A percentile compares a stretch with the other conserved stretches of the same genome.
Conservation (phyloP, 176 grass and related monocot species). For the Oryza nivara region DNA sequence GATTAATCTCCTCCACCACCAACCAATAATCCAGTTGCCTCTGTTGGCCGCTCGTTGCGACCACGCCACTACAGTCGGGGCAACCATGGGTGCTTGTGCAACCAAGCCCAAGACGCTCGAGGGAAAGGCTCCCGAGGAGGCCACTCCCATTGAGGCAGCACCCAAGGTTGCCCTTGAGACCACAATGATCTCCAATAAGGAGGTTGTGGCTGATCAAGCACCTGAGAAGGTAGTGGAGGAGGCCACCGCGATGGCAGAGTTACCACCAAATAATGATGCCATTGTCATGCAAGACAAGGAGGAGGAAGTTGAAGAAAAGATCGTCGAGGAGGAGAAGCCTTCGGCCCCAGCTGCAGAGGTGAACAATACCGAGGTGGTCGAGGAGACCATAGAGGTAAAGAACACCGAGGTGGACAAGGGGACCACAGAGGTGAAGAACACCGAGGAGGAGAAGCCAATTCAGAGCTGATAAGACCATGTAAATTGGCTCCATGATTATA, state of each 20-base stretch:
- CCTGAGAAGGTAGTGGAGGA: conserved; percentile 35
- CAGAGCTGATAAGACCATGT: conserved; percentile 38
- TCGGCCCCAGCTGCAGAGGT: background rate
- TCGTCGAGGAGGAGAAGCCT: too few species aligned
- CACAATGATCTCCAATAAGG: background rate
- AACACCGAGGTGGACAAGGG: background rate
- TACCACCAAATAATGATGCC: too few species aligned
- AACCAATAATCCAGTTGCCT: conserved; percentile 23
- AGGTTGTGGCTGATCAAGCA: conserved; percentile 40
- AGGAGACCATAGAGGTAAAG: background rate
- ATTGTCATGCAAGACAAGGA: too few species aligned
- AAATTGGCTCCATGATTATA: background rate
- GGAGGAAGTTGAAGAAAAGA: too few species aligned
- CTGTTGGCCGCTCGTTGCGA: too few species aligned
- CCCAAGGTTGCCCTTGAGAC: conserved; percentile 48
- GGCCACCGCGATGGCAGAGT: too few species aligned
- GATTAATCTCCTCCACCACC: background rate
- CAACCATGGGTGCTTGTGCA: conserved; percentile 62
- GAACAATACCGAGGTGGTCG: background rate
- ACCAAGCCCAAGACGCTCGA: conserved; percentile 57
- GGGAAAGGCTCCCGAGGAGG: conserved; percentile 41
- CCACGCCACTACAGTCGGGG: conserved; percentile 1
- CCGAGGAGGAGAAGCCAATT: background rate
- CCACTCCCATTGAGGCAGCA: conserved; percentile 13
- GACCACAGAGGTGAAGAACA: background rate